Evolutionary conservation across 768 basidiomycete genomes (phyloP).

Genomic region (Tricholomella constricta): DNA sequence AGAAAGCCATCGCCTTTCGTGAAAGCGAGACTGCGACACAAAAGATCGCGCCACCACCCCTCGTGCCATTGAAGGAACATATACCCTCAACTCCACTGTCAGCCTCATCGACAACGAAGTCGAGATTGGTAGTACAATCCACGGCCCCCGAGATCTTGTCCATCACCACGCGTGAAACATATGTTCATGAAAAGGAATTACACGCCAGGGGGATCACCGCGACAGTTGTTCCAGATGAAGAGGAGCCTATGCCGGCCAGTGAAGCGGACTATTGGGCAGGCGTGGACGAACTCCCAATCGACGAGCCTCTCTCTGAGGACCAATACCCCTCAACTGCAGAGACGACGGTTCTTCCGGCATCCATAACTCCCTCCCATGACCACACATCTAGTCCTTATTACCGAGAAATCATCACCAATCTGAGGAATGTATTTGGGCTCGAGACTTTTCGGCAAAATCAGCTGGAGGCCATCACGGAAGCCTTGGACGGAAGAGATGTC

Average conservation of each 20-base stretch:
- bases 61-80: not conserved
- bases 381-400: constrained; percentile 32
- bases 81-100: not conserved
- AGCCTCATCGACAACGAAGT: not conserved
- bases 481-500: constrained; percentile 80
- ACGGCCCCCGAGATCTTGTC: not conserved
- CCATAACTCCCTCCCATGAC: constrained; percentile 16
- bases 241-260: constrained; percentile 30
- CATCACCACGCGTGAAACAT: not conserved
- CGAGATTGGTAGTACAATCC: not conserved
- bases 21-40: constrained; percentile 4
- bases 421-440: constrained; percentile 65
- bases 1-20: constrained; percentile 31
- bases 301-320: constrained; percentile 24
- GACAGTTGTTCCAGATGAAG: not conserved
- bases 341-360: constrained; percentile 10
- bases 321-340: constrained; percentile 16
- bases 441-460: constrained; percentile 79
- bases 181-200: not conserved
- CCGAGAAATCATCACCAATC: constrained; percentile 53
- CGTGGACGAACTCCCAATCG: constrained; percentile 42
- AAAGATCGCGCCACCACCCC: not conserved
- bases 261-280: constrained; percentile 53
- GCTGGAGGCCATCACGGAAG: constrained; percentile 80
- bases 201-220: not conserved